These are phyloP conservation scores for Aleurites moluccanus DNA, from an alignment of 441 rosid species.

Conservation along the genomic window DNA sequence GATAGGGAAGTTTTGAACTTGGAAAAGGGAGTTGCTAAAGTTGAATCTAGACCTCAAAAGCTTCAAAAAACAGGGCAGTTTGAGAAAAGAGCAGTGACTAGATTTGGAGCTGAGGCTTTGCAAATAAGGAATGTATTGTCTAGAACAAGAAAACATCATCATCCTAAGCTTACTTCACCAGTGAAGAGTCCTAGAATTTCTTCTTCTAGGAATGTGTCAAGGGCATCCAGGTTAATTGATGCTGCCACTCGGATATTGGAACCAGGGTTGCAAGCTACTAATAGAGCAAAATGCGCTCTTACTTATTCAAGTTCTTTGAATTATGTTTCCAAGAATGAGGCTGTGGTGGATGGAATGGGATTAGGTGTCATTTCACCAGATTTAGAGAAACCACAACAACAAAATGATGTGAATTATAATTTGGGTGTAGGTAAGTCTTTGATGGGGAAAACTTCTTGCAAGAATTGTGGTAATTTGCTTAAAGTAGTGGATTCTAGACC, in stretches of 20 bases:
- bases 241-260: conserved; percentile 85
- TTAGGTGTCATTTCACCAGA: conserved; percentile 30
- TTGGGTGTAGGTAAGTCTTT: conserved; percentile 24
- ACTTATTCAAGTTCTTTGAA: conserved; percentile 42
- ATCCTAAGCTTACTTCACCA: conserved; percentile 58
- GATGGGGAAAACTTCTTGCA: conserved; percentile 51
- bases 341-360: conserved; percentile 27
- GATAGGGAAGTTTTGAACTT: conserved; percentile 29
- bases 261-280: conserved; percentile 71
- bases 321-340: conserved; percentile 32
- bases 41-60: conserved; percentile 75
- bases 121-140: conserved; percentile 74
- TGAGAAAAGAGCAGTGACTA: conserved; percentile 54
- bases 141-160: conserved; percentile 59
- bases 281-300: conserved; percentile 52
- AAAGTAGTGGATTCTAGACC: conserved; percentile 38
- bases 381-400: conserved; percentile 16
- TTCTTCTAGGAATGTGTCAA: conserved; percentile 45
- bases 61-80: conserved; percentile 64
- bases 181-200: conserved; percentile 64
- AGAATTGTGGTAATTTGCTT: conserved; percentile 60
- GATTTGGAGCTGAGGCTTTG: conserved; percentile 80
- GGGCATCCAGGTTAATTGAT: conserved; percentile 67
- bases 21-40: conserved; percentile 37
- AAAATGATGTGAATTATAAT: conserved; percentile 20